A percentile compares a stretch with the other conserved stretches of the same genome.
phyloP scores from a whole-genome alignment of 305 asterid species.

The Fraxinus xanthoxyloides region DNA sequence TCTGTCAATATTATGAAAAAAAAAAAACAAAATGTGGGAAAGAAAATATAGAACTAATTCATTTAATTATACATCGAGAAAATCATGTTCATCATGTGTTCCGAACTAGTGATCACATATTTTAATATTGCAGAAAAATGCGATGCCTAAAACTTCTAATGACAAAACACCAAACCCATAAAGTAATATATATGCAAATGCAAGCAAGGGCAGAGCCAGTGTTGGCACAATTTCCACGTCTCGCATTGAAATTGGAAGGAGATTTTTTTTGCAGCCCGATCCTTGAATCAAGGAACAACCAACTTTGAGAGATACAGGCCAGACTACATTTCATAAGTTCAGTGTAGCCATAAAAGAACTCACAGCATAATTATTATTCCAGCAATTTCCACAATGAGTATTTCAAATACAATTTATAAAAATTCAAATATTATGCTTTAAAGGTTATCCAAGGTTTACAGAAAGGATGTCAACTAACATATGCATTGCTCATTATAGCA shows the following conservation, averaged over 20 bases:
- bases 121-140: neutral
- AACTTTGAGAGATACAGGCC: neutral
- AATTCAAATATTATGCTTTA: neutral
- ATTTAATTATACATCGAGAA: neutral
- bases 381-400: too few species aligned
- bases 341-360: neutral
- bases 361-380: neutral
- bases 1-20: neutral
- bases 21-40: neutral
- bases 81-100: neutral
- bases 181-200: neutral
- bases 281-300: conserved; percentile 37
- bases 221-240: conserved; percentile 47
- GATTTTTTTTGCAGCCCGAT: conserved; percentile 38
- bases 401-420: neutral
- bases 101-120: neutral
- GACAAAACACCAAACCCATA: neutral
- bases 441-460: neutral
- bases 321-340: neutral
- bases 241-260: conserved; percentile 67
- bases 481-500: neutral
- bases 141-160: neutral
- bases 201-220: too few species aligned
- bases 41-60: neutral
- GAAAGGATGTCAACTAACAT: neutral